phyloP scores from a whole-genome alignment of 2,329 filamentous ascomycete genomes.

The Fusarium sp. region DNA sequence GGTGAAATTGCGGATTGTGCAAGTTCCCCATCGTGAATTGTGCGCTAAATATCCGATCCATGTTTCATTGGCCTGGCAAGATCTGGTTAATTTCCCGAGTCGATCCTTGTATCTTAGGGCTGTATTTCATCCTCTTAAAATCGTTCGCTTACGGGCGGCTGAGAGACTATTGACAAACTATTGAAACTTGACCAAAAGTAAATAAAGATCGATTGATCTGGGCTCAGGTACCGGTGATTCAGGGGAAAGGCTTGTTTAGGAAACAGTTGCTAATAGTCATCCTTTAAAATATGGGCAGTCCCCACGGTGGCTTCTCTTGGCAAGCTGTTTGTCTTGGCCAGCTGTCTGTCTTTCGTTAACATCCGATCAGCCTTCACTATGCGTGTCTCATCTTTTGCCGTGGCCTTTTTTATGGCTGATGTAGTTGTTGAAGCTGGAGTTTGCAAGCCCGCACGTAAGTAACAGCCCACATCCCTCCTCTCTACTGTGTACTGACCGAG shows the following conservation, averaged over 20 bases:
- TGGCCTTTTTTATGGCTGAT: neutral
- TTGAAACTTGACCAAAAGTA: neutral
- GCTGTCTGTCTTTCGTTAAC: conserved; percentile 13
- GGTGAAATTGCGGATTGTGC: neutral
- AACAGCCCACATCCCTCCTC: fast-evolving
- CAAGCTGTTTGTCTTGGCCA: neutral
- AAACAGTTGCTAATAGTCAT: neutral
- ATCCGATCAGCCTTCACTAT: neutral
- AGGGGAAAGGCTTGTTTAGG: neutral
- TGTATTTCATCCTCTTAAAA: neutral
- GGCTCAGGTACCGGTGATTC: neutral
- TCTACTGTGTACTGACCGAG: neutral
- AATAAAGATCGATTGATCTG: neutral
- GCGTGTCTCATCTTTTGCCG: neutral
- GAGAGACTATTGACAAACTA: neutral
- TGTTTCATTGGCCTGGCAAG: neutral
- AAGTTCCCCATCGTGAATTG: neutral
- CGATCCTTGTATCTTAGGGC: neutral
- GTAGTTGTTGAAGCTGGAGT: conserved; percentile 6
- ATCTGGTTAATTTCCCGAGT: neutral
- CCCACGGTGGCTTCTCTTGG: neutral
- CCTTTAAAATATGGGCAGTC: neutral
- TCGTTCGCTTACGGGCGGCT: neutral
- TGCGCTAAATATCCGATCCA: neutral
- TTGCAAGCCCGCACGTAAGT: conserved; percentile 8